phyloP scores from a whole-genome alignment of 2,329 filamentous ascomycete genomes.

The Rutstroemia sp. region DNA sequence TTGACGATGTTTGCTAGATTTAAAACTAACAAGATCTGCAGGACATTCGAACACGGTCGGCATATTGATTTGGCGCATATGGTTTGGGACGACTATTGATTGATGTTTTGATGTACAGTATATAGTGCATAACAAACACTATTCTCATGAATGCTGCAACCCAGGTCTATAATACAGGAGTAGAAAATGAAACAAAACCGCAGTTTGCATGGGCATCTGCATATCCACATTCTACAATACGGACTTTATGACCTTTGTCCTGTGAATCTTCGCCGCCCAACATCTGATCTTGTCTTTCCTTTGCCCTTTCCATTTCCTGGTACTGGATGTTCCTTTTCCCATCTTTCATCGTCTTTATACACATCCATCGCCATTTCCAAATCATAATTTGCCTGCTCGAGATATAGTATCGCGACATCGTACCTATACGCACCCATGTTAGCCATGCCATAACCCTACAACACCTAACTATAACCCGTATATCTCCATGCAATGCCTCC shows the following conservation, averaged over 20 bases:
- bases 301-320: slow-evolving; percentile 40
- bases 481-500: not conserved
- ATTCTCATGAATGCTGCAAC: not conserved
- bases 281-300: slow-evolving; percentile 28
- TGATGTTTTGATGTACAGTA: not conserved
- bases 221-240: not conserved
- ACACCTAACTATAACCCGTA: not conserved
- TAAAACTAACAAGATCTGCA: slow-evolving; percentile 25
- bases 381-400: slow-evolving; percentile 62
- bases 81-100: not conserved
- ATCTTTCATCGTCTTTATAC: slow-evolving; percentile 65
- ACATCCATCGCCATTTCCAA: slow-evolving; percentile 55
- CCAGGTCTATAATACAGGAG: not conserved
- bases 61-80: slow-evolving; percentile 33
- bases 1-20: not conserved
- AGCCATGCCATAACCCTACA: slow-evolving; percentile 12
- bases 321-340: slow-evolving; percentile 64
- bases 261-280: slow-evolving; percentile 26
- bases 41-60: slow-evolving; percentile 51
- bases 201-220: slow-evolving; percentile 1
- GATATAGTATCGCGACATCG: slow-evolving; percentile 66
- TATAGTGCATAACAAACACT: not conserved
- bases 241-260: slow-evolving; percentile 19
- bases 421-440: slow-evolving; percentile 39
- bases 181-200: not conserved